Evolutionary conservation across 331 rosid species (phyloP), one percentile per base, ranked within the genome.

Genomic region (Acacia concinna): DNA sequence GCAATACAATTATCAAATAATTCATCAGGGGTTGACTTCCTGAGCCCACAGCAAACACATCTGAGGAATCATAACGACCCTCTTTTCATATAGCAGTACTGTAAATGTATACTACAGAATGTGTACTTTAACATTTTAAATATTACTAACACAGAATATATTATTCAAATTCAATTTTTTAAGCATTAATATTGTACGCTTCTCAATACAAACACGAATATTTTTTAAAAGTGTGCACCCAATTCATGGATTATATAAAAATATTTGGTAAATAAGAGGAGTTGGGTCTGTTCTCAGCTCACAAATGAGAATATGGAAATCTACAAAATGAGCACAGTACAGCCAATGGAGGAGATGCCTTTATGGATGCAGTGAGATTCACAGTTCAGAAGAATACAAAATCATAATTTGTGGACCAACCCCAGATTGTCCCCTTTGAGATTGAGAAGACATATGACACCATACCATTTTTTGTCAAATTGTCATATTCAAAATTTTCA

Each of bases 401-500:
- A 5, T 5, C 23, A 71, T 32, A 1, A 27, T 54, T 38, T 78
- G 85, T 81, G 91, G 85, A 70, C 86, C 85, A 38, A 68, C 82
- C 85, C 4, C 0, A 74, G 71, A 56, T 20, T 11, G 8, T 62
- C 5, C 65, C 66, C 78, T 66, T 1, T 71, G 34, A 54, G 7
- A 76, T 73, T 77, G 73, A 43, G 75, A 31, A 67, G 79, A 81
- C 70, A 84, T 44, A 66, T 27, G 28, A 54, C 51, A 46, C 69
- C 74, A 74, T 7, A 64, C 57, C 72, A 82, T 43, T 14, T 31
- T 27, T 27, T 27, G 34, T 12, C 65, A 59, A 25, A 4, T 21
- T 64, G 8, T 64, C 71, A 38, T 31, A n/a, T 57, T 5, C 73
- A 68, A 66, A 32, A 41, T 52, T 44, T 71, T 14, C 7, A 20